Base-by-base conservation (phyloP, 345 rosid species). In the Orychophragmus violaceus region DNA sequence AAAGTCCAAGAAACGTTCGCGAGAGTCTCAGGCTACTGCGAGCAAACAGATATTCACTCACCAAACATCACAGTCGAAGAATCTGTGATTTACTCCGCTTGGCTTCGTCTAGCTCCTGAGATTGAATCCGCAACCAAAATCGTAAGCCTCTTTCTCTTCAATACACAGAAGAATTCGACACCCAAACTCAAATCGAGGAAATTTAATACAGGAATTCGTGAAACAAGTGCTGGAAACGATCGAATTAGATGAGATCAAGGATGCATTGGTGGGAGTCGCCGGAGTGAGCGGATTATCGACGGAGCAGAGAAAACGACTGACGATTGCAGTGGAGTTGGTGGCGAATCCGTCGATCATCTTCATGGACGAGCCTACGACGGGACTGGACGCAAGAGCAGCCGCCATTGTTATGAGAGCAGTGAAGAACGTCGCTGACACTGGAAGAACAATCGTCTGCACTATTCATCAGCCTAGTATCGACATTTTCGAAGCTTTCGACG, bases 391-490 rank as follows among this genome's bases (percentile, higher is more conserved):
- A 25, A 76, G 96, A 79, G 94, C 96, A 23, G 96, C 94, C 29
- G 96, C 94, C 18, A 85, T 90, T 58, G 94, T 89, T 37, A 87
- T 87, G 91, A 79, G 91, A 13, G 82, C 96, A 5, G 85, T 89
- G 39, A 87, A 91, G 74, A 85, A 89, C 63, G 88, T 87, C 2
- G 94, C 87, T 22, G 94, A 89, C 48, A 89, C 96, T 6, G 96
- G 96, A 25, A 59, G 96, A 74, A 90, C 94, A 1, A 89, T 90
- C 23, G 91, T 90, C 36, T 90, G 96, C 77, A 90, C 96, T 50
- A 90, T 90, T 72, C 96, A 90, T 75, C 94, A 90, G 53, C 96
- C 96, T 9, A 87, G 96, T 70, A 90, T 90, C 22, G 97, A 90
- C 74, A 84, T 90, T 59, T 87, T 87, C 29, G 91, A 90, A 79